Evolutionary conservation across 768 basidiomycete genomes (phyloP).

Genomic region (Rhizopogon salebrosus): DNA sequence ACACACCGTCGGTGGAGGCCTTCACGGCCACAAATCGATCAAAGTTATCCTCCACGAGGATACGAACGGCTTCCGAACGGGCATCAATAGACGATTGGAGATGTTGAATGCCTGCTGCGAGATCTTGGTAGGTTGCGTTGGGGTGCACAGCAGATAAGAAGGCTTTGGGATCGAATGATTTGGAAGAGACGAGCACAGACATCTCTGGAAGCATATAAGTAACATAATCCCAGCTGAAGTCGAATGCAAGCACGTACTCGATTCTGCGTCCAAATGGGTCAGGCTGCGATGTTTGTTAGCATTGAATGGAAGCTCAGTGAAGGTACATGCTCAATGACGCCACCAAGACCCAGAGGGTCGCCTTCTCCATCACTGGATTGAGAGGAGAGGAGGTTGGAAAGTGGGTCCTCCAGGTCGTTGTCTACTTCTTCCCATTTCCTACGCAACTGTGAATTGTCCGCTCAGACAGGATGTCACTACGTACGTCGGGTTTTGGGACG

Average conservation of each 20-base stretch:
- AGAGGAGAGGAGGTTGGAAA: constrained; percentile 64
- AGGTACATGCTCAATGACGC: constrained; percentile 48
- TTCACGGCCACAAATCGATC: constrained; percentile 98
- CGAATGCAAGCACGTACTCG: constrained; percentile 47
- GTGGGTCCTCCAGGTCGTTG: constrained; percentile 74
- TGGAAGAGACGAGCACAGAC: constrained; percentile 80
- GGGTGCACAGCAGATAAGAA: constrained; percentile 92
- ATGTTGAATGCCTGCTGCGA: constrained; percentile 70
- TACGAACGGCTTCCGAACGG: constrained; percentile 89
- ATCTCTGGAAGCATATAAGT: constrained; percentile 47
- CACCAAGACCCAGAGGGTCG: constrained; percentile 78
- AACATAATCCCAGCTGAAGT: constrained; percentile 2
- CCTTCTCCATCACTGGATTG: constrained; percentile 54
- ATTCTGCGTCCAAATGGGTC: constrained; percentile 69
- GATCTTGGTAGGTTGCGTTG: constrained; percentile 90
- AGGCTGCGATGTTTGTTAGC: constrained; percentile 33
- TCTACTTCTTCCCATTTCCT: constrained; percentile 91
- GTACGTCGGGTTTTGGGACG: constrained; percentile 72
- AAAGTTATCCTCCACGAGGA: constrained; percentile 96
- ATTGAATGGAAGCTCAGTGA: constrained; percentile 1
- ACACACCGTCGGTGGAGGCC: constrained; percentile 86
- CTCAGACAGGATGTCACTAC: not conserved
- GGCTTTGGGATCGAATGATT: constrained; percentile 92
- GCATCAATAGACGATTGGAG: constrained; percentile 80
- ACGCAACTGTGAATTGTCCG: not conserved